A percentile compares a stretch with the other conserved stretches of the same genome.
These are phyloP conservation scores for Breviolum minutum DNA, from an alignment of 73 alveolate species.

Conservation along the genomic window DNA sequence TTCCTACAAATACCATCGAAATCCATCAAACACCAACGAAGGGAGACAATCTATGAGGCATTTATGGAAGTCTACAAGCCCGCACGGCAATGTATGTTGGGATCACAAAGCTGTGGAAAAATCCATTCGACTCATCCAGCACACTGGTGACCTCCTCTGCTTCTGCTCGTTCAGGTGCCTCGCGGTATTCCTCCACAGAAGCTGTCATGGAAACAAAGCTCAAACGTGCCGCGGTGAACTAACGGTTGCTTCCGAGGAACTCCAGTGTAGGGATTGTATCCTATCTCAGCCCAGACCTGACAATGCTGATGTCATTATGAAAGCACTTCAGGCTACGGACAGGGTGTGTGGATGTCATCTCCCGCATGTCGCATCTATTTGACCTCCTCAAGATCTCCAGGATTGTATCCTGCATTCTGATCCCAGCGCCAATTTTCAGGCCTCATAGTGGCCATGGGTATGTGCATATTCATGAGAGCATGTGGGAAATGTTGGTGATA, in stretches of 20 bases:
- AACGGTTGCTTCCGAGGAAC: constrained; percentile 1
- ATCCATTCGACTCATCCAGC: not conserved
- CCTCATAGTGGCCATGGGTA: not conserved
- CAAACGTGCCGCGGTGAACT: not conserved
- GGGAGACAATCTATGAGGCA: no score
- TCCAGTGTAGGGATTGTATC: constrained; percentile 91
- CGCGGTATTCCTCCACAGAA: constrained; percentile 24
- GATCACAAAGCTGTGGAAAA: not conserved
- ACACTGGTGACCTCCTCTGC: not conserved
- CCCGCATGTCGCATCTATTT: not conserved
- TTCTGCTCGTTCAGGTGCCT: constrained; percentile 5
- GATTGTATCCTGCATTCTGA: constrained; percentile 37
- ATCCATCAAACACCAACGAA: no score
- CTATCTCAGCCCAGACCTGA: constrained; percentile 84
- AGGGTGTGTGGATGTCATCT: no score
- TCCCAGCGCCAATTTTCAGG: constrained; percentile 56
- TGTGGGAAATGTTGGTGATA: not conserved
- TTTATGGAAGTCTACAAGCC: not conserved
- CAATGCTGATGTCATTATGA: not conserved
- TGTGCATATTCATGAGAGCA: not conserved
- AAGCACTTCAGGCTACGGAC: not conserved
- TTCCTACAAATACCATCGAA: no score
- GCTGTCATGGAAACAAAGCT: not conserved
- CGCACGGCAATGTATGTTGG: no score
- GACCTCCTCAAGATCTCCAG: constrained; percentile 64